These are phyloP conservation scores for Hypholoma fasciculare DNA, from an alignment of 768 basidiomycete species.

Conservation along the genomic window DNA sequence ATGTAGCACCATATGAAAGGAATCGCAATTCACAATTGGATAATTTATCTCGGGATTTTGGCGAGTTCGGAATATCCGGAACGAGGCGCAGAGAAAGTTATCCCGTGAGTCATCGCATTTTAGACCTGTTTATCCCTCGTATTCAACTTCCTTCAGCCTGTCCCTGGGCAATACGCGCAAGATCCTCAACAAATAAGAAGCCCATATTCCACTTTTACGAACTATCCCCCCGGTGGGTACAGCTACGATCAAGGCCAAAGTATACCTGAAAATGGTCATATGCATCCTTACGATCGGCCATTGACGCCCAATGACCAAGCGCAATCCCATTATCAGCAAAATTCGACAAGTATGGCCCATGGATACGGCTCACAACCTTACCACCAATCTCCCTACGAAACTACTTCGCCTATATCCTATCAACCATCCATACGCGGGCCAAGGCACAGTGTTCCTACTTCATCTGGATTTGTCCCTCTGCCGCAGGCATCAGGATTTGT, in stretches of 20 bases:
- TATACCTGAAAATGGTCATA: constrained; percentile 28
- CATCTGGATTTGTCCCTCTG: constrained; percentile 71
- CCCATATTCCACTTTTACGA: constrained; percentile 30
- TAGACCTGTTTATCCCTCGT: background rate
- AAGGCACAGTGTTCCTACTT: constrained; percentile 66
- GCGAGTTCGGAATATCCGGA: constrained; percentile 57
- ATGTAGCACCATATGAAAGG: constrained; percentile 72
- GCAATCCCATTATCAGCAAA: constrained; percentile 20
- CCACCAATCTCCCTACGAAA: constrained; percentile 41
- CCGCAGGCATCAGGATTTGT: constrained; percentile 39
- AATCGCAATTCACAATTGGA: constrained; percentile 46
- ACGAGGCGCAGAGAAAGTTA: constrained; percentile 54
- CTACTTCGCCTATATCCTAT: constrained; percentile 27
- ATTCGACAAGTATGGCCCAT: constrained; percentile 28
- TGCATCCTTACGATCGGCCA: constrained; percentile 40
- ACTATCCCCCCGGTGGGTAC: constrained; percentile 25
- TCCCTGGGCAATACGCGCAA: constrained; percentile 34
- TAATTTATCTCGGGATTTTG: constrained; percentile 61
- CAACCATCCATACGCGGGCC: constrained; percentile 48
- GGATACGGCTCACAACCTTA: constrained; percentile 31
- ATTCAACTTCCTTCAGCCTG: constrained; percentile 26
- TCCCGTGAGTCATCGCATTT: constrained; percentile 44
- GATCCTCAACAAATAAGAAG: constrained; percentile 33
- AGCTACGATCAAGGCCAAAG: constrained; percentile 35
- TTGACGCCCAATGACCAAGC: constrained; percentile 36